A percentile compares a stretch with the other conserved stretches of the same genome.
Conservation (phyloP, 495 filamentous ascomycete species). For the Penicillium cosmopolitanum region DNA sequence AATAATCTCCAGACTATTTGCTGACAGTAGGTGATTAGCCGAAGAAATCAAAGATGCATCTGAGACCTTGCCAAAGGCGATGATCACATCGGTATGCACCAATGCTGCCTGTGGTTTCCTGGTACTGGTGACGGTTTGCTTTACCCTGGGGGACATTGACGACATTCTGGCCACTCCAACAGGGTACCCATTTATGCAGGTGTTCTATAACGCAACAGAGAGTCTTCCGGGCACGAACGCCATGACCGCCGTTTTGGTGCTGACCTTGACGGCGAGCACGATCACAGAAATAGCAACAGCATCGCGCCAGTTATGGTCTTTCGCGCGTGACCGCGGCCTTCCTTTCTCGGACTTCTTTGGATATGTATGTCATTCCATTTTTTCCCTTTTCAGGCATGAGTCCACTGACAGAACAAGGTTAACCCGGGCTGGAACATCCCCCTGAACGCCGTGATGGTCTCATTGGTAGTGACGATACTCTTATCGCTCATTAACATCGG, state of each 20-base stretch:
- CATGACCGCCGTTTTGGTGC: conserved; percentile 35
- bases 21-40: conserved; percentile 24
- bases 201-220: conserved; percentile 31
- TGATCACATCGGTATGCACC: conserved; percentile 37
- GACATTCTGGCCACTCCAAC: conserved; percentile 31
- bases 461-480: conserved; percentile 48
- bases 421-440: conserved; percentile 47
- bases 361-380: conserved; percentile 20
- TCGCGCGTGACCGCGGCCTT: conserved; percentile 53
- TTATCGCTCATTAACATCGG: conserved; percentile 64
- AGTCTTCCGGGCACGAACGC: conserved; percentile 24
- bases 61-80: conserved; percentile 39
- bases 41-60: conserved; percentile 51
- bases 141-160: conserved; percentile 44
- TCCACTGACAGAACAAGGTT: conserved; percentile 2
- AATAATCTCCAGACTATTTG: not conserved
- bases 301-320: conserved; percentile 45
- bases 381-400: conserved; percentile 15
- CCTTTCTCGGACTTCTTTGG: conserved; percentile 41
- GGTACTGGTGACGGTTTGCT: conserved; percentile 46
- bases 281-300: conserved; percentile 40
- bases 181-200: conserved; percentile 37
- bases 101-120: conserved; percentile 43
- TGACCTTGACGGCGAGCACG: conserved; percentile 36
- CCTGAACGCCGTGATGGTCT: conserved; percentile 48